Conservation (phyloP, 768 basidiomycete species). For the Termitomyces sp. region DNA sequence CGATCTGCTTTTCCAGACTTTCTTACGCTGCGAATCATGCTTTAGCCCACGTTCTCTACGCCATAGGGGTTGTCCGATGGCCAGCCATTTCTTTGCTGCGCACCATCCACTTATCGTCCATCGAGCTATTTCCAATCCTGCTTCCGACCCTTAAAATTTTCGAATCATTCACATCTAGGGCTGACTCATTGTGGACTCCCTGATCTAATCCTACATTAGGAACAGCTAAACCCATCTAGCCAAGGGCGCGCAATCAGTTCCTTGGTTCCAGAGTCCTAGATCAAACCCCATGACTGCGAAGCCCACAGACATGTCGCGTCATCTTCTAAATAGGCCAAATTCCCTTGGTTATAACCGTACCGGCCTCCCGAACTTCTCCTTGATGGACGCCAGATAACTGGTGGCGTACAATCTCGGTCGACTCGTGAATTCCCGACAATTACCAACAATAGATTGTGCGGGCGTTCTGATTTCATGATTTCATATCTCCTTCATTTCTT, state of each 20-base stretch:
- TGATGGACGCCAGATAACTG: not conserved
- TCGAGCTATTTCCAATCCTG: not conserved
- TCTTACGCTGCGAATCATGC: not conserved
- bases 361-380: slow-evolving; percentile 4
- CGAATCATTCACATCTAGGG: not conserved
- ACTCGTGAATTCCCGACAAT: not conserved
- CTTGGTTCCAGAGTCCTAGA: not conserved
- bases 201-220: not conserved
- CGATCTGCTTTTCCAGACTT: not conserved
- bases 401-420: not conserved
- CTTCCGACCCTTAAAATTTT: not conserved
- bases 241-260: not conserved
- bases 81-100: not conserved
- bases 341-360: not conserved
- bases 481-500: not conserved
- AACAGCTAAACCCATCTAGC: not conserved
- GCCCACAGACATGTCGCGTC: not conserved
- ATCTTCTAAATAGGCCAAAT: not conserved
- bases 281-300: not conserved
- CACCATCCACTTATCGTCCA: not conserved
- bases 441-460: not conserved
- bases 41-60: not conserved
- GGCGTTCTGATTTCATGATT: not conserved
- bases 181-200: not conserved
- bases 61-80: slow-evolving; percentile 2